Evolutionary conservation across 2,329 filamentous ascomycete species (phyloP), one percentile per base, ranked within the genome.

Genomic region (Talaromyces sp.): DNA sequence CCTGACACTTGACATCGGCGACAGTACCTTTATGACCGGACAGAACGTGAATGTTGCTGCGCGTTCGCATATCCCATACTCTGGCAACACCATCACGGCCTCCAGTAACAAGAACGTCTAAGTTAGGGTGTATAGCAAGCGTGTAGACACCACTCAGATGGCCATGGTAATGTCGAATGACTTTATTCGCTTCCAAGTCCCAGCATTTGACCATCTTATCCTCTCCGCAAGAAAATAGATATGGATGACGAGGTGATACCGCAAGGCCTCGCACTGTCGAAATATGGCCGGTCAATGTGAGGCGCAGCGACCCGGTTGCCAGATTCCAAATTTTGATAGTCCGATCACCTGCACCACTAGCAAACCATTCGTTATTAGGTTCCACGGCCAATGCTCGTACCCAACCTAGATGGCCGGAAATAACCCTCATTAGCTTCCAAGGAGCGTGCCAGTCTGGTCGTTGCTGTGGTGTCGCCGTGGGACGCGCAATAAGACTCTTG

Each of bases 131-230:
- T n/a, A 99, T 81, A 2, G 90, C 86, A 5, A 99, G 82, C 0
- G 93, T 93, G 78, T 99, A 99, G 3, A 99, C 95, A 67, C 95
- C 95, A 69, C 91, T 96, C 23, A 99, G 81, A 79, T 99, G 95
- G 18, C 96, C 96, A 75, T 99, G 95, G 76, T 98, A 99, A 77
- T 97, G 92, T 42, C 93, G 86, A 72, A 98, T 97, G 64, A 99
- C 95, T 77, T 97, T 97, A 81, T 99, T 99, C n/a, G 93, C 97
- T 77, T 99, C 95, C 67, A 99, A 80, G 80, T 99, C 95, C 95
- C 95, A 99, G 79, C 95, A 99, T 79, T 99, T 99, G 66, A 99
- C 95, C 93, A 97, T 97, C 81, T 99, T 99, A 76, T 99, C 95
- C 77, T 99, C 95, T 63, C 92, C 96, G 72, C 95, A 99, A 11